phyloP scores from a whole-genome alignment of 257 asterid species.

The Nicotiana benthamiana region DNA sequence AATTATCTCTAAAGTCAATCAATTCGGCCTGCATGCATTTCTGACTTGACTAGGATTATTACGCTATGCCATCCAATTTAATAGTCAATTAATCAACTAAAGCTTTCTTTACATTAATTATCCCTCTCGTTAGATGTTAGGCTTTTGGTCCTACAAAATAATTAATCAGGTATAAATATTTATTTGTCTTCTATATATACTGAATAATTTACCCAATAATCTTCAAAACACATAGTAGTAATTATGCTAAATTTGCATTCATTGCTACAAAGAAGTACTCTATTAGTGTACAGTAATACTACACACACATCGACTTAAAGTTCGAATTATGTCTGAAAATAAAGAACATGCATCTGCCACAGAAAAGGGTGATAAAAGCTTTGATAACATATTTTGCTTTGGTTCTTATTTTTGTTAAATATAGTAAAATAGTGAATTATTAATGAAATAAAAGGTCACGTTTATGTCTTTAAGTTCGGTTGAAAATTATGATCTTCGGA shows the following conservation, averaged over 20 bases:
- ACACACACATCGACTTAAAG: neutral
- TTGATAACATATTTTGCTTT: neutral
- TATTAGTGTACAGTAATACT: neutral
- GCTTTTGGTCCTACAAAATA: conserved; percentile 1
- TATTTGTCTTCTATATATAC: neutral
- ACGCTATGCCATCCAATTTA: neutral
- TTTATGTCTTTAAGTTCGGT: neutral
- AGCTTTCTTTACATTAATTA: neutral
- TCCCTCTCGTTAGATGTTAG: neutral
- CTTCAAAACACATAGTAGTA: neutral
- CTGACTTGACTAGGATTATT: conserved; percentile 1
- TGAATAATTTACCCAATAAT: neutral
- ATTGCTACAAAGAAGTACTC: neutral
- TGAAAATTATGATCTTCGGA: neutral
- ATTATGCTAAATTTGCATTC: neutral
- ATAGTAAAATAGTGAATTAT: neutral
- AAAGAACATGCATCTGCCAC: neutral
- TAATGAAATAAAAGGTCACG: neutral
- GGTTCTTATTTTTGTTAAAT: neutral
- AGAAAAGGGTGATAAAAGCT: neutral
- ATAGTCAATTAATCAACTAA: neutral
- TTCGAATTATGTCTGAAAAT: neutral
- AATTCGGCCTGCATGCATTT: conserved; percentile 9
- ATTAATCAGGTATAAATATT: neutral
- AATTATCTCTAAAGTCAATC: conserved; percentile 6